Conservation (phyloP, 1,284 basidiomycete genomes). For the Gymnopus androsaceus region DNA sequence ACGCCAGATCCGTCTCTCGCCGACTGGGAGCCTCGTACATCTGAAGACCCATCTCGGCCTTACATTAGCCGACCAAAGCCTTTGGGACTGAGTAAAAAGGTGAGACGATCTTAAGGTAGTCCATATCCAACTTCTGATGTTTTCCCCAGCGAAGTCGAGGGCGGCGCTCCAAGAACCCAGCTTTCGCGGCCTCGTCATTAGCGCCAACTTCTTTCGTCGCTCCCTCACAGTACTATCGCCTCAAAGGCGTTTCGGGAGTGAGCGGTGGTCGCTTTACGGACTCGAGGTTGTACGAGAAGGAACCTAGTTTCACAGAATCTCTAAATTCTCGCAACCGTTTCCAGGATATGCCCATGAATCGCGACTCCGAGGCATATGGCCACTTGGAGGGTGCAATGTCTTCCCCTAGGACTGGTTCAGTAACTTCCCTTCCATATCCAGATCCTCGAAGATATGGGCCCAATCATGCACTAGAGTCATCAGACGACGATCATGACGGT, state of each 20-base stretch:
- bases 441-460: constrained; percentile 56
- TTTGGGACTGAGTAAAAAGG: constrained; percentile 33
- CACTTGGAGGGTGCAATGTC: constrained; percentile 54
- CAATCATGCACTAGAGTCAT: constrained; percentile 46
- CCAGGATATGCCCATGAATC: constrained; percentile 59
- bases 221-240: constrained; percentile 76
- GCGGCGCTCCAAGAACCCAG: constrained; percentile 55
- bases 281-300: constrained; percentile 33
- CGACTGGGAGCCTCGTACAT: constrained; percentile 45
- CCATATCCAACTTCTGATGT: neutral
- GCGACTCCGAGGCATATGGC: constrained; percentile 56
- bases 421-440: constrained; percentile 40
- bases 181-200: constrained; percentile 64
- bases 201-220: constrained; percentile 75
- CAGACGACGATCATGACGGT: constrained; percentile 34
- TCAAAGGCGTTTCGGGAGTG: constrained; percentile 61
- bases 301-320: constrained; percentile 55
- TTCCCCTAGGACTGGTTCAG: constrained; percentile 25
- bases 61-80: constrained; percentile 69
- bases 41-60: constrained; percentile 42
- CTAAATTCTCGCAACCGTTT: constrained; percentile 68
- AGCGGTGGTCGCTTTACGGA: constrained; percentile 60
- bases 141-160: constrained; percentile 34
- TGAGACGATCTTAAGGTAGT: neutral
- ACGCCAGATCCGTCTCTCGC: constrained; percentile 70